A percentile compares a stretch with the other conserved stretches of the same genome.
Conservation (phyloP, 345 rosid species). For the Linum tenue region DNA sequence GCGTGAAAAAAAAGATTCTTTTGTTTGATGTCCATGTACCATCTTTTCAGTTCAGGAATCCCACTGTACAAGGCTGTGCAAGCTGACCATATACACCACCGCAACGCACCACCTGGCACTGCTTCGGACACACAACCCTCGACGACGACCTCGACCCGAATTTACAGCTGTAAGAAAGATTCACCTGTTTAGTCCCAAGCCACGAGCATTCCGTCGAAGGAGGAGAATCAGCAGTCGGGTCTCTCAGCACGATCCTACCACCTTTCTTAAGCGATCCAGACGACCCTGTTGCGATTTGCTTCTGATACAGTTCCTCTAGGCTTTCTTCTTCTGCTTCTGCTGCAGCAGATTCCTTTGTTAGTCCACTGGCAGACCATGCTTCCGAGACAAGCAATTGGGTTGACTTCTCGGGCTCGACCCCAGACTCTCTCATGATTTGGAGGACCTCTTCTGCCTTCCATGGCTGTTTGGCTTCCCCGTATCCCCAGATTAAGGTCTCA, state of each 20-base stretch:
- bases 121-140: conserved; percentile 39
- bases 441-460: conserved; percentile 63
- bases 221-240: conserved; percentile 10
- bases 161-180: conserved; percentile 35
- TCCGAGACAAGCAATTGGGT: conserved; percentile 39
- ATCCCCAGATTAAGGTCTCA: conserved; percentile 54
- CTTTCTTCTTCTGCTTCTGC: conserved; percentile 30
- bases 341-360: conserved; percentile 35
- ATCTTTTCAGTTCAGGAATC: too few relatives aligned
- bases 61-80: too few relatives aligned
- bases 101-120: conserved; percentile 32
- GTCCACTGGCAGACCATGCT: conserved; percentile 49
- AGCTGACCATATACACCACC: conserved; percentile 27
- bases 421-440: conserved; percentile 43
- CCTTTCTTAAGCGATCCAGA: conserved; percentile 20
- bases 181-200: conserved; percentile 29
- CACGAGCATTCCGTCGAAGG: conserved; percentile 16
- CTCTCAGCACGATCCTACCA: conserved; percentile 18
- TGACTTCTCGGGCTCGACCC: conserved; percentile 44
- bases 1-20: too few relatives aligned
- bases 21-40: too few relatives aligned
- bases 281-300: conserved; percentile 25
- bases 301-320: conserved; percentile 40
- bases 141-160: conserved; percentile 40
- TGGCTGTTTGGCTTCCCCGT: conserved; percentile 41